These are phyloP conservation scores for Wickerhamomyces ciferrii DNA, from an alignment of 805 yeast genomes.

Conservation along the genomic window DNA sequence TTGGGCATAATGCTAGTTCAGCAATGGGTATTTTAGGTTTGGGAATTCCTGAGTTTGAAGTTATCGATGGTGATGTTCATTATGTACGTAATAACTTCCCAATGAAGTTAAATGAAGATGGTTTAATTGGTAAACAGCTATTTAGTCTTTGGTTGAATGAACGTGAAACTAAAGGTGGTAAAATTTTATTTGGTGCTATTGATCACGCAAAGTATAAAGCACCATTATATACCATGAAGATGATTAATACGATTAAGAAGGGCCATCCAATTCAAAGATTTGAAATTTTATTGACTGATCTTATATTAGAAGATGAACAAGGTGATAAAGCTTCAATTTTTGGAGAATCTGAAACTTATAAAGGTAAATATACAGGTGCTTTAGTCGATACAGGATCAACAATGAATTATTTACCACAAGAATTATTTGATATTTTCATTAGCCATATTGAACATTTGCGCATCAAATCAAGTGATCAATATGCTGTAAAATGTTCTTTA, in stretches of 20 bases:
- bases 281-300: conserved; percentile 10
- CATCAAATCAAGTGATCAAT: background rate
- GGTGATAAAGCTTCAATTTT: conserved; percentile 5
- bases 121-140: conserved; percentile 7
- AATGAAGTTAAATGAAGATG: conserved; percentile 4
- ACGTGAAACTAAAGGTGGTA: conserved; percentile 7
- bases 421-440: conserved; percentile 5
- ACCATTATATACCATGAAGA: conserved; percentile 27
- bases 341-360: background rate
- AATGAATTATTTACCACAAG: conserved; percentile 13
- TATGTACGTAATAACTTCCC: conserved; percentile 6
- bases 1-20: conserved; percentile 26
- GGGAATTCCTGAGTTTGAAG: conserved; percentile 20
- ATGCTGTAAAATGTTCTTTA: conserved; percentile 2
- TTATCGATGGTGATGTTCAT: background rate
- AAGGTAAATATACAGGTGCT: conserved; percentile 6
- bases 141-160: conserved; percentile 16
- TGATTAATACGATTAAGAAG: conserved; percentile 11
- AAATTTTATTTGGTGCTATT: conserved; percentile 34
- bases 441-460: background rate
- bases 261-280: conserved; percentile 7
- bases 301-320: conserved; percentile 1
- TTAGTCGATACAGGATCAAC: conserved; percentile 18
- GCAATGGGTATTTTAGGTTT: conserved; percentile 40
- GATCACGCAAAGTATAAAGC: conserved; percentile 33